Percentiles rank a stretch among this genome's conserved stretches.
Evolutionary conservation across 192 early-diverging fungal species (phyloP).

Genomic region (Dissophora ornata): DNA sequence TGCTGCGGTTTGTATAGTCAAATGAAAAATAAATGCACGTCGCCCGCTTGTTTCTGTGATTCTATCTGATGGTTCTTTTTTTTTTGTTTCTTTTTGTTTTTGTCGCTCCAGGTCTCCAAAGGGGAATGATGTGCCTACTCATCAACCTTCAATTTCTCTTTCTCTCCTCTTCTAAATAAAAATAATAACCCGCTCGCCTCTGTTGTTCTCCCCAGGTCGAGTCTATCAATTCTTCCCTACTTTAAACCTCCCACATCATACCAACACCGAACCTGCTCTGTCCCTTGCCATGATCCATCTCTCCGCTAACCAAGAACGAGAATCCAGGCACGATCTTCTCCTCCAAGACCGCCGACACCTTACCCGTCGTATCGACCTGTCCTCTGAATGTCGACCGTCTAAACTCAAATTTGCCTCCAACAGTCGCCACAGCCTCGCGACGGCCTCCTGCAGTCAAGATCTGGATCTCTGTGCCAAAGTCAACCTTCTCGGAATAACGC

Average conservation of each 20-base stretch:
- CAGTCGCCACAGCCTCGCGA: conserved; percentile 90
- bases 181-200: too few species aligned
- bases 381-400: conserved; percentile 91
- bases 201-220: background rate
- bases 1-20: too few species aligned
- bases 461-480: conserved; percentile 93
- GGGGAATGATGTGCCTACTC: too few species aligned
- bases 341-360: conserved; percentile 89
- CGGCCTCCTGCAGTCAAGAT: conserved; percentile 75
- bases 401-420: conserved; percentile 98
- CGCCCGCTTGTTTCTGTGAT: too few species aligned
- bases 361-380: conserved; percentile 89
- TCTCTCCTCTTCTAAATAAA: too few species aligned
- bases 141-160: too few species aligned
- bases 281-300: conserved; percentile 96
- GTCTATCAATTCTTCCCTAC: background rate
- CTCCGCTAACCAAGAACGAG: conserved; percentile 89
- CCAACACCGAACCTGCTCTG: conserved; percentile 88
- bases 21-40: too few species aligned
- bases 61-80: too few species aligned
- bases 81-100: too few species aligned
- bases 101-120: too few species aligned
- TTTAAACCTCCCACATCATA: conserved; percentile 88
- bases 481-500: conserved; percentile 91
- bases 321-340: conserved; percentile 96